These are phyloP conservation scores for Aotearoamyces nothofagi DNA, from an alignment of 2,329 filamentous ascomycete genomes.

Conservation along the genomic window DNA sequence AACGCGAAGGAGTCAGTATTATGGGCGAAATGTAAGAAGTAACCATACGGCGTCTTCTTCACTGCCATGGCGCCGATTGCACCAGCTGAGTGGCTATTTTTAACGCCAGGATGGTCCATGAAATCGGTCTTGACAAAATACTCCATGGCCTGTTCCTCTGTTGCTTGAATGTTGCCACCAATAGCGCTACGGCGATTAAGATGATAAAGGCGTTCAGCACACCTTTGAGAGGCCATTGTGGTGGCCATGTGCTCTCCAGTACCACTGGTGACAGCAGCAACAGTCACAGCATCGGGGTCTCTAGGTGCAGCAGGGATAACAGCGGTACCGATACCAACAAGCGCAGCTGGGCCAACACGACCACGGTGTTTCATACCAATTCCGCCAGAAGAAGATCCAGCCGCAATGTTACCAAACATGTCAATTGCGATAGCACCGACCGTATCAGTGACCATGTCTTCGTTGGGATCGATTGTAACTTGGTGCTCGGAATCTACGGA, in stretches of 20 bases:
- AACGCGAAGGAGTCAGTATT: slow-evolving; percentile 85
- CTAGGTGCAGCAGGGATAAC: slow-evolving; percentile 64
- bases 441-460: slow-evolving; percentile 72
- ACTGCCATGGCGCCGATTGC: slow-evolving; percentile 85
- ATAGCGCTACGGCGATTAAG: slow-evolving; percentile 42
- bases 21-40: slow-evolving; percentile 85
- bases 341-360: slow-evolving; percentile 77
- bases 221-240: slow-evolving; percentile 76
- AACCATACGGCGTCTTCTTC: slow-evolving; percentile 64
- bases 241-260: slow-evolving; percentile 98
- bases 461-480: slow-evolving; percentile 8
- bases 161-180: slow-evolving; percentile 48
- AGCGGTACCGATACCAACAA: slow-evolving; percentile 82
- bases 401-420: slow-evolving; percentile 71
- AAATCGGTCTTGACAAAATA: slow-evolving; percentile 81
- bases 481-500: slow-evolving; percentile 5
- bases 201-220: slow-evolving; percentile 72
- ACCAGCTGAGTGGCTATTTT: slow-evolving; percentile 62
- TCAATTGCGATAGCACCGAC: slow-evolving; percentile 94
- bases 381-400: slow-evolving; percentile 88
- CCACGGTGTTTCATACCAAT: slow-evolving; percentile 98
- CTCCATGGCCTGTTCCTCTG: slow-evolving; percentile 65
- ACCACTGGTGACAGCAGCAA: slow-evolving; percentile 80
- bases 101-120: slow-evolving; percentile 79
- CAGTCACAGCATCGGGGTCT: slow-evolving; percentile 53